Evolutionary conservation across 371 early-diverging fungal genomes (phyloP), one percentile per base, ranked within the genome.

Genomic region (Coemansia sp.): DNA sequence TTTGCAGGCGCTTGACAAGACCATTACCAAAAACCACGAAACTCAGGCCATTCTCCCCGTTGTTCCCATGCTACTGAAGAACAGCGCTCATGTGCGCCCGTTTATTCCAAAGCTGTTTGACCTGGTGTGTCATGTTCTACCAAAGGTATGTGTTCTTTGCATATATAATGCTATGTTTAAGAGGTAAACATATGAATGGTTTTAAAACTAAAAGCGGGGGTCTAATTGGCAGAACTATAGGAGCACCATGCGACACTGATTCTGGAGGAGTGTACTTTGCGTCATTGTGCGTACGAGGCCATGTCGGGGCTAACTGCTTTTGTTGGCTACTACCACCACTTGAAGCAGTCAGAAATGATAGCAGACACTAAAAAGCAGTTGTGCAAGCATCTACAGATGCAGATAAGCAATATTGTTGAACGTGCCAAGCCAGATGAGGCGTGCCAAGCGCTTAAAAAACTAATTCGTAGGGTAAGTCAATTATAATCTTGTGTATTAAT

Each of bases 311-410:
- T 73, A 6, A 65, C 51, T 12, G 58, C 64, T 9, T 72, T 40
- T 47, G 60, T 73, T 12, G 62, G 77, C 14, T 75, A 75, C 50
- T 75, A 75, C 28, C 65, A 68, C 42, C 39, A 44, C n/a, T 26
- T 75, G 3, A 62, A 62, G 2, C 23, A 57, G 1, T 68, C 68
- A 0, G 75, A 68, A 30, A 16, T 75, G 56, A 64, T 75, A n/a
- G 63, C 53, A 3, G 42, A 52, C 7, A 14, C 23, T 2, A 28
- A 28, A 1, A 5, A 5, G 30, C 18, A 44, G 67, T 33, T 67
- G 30, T 18, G 20, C 11, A 50, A n/a, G 5, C 23, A 56, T n/a
- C 6, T 58, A 5, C 18, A 53, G 4, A n/a, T 14, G 23, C 37
- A 47, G 3, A 37, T 42, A 37, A 3, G 7, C 12, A 21, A 33